Conservation (phyloP, 202 grass and related monocot species). For the Digitaria exilis region DNA sequence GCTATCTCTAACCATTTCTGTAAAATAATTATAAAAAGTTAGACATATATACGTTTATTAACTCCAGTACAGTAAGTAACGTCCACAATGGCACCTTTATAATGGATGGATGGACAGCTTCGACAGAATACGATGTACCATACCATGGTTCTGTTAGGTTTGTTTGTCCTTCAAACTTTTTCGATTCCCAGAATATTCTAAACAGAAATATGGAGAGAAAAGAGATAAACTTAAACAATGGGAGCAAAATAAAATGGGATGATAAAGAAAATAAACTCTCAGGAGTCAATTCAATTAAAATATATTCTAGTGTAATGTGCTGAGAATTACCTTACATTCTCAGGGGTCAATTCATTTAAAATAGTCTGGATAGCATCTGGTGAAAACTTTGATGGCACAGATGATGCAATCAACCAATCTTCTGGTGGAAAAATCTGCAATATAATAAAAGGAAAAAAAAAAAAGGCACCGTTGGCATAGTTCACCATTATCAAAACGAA, state of each 20-base stretch:
- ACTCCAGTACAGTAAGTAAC: not conserved
- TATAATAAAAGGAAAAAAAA: not conserved
- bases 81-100: conserved; percentile 57
- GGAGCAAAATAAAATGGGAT: conserved; percentile 16
- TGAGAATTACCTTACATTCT: conserved; percentile 78
- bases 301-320: not conserved
- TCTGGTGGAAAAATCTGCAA: conserved; percentile 82
- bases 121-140: conserved; percentile 75
- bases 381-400: conserved; percentile 75
- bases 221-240: conserved; percentile 6
- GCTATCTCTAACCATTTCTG: conserved; percentile 87
- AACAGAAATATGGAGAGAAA: conserved; percentile 10
- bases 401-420: conserved; percentile 81
- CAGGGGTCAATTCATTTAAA: conserved; percentile 81
- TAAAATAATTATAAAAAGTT: conserved; percentile 32
- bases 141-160: conserved; percentile 89
- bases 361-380: conserved; percentile 70
- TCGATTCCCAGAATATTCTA: conserved; percentile 97
- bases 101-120: conserved; percentile 56
- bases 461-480: too few species aligned
- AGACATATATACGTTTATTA: conserved; percentile 4
- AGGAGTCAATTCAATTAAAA: not conserved
- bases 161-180: conserved; percentile 76
- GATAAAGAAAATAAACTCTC: conserved; percentile 4
- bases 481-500: too few species aligned